Base-by-base conservation (phyloP, 2,329 filamentous ascomycete species). In the Penicillium glabrum region DNA sequence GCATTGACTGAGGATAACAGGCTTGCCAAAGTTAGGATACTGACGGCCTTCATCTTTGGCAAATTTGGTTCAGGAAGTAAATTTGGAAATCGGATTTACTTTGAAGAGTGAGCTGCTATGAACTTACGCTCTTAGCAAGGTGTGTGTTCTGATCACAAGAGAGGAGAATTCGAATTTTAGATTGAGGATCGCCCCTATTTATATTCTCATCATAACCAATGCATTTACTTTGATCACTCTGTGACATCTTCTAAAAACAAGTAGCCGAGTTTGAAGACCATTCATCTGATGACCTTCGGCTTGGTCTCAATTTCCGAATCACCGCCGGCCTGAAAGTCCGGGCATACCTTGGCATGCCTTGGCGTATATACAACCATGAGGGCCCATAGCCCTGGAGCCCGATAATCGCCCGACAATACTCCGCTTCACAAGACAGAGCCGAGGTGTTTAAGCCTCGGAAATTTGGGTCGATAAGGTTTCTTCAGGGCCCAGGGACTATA, bases 1-100 rank as follows among this genome's bases (percentile, higher is more conserved):
- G 75, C 79, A 46, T 69, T 61, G 46, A 68, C 65, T 44, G 60
- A 54, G 54, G 63, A 56, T 31, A 58, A 59, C 39, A 65, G 48
- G 13, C 31, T 37, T 10, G 23, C 8, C 14, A 57, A 14, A 3
- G 31, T 24, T 13, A 48, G 31, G 7, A 26, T 23, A 6, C 3
- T n/a, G 19, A 11, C 6, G 13, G 27, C 5, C 31, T 37, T 48
- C 46, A 48, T 48, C 27, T 23, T 7, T 39, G 21, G 14, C 16
- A 8, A 1, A 3, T 16, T 4, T n/a, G 6, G 10, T 37, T 37
- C 27, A 31, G 5, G 3, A 13, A 5, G 3, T 29, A 8, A 8
- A 29, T 7, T 8, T 35, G 33, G 6, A 7, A 6, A n/a, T 2
- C 10, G 16, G 16, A 2, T 26, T n/a, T 35, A 16, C 13, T 14